These are phyloP conservation scores for Coriaria nepalensis DNA, from an alignment of 306 rosid genomes.

Conservation along the genomic window DNA sequence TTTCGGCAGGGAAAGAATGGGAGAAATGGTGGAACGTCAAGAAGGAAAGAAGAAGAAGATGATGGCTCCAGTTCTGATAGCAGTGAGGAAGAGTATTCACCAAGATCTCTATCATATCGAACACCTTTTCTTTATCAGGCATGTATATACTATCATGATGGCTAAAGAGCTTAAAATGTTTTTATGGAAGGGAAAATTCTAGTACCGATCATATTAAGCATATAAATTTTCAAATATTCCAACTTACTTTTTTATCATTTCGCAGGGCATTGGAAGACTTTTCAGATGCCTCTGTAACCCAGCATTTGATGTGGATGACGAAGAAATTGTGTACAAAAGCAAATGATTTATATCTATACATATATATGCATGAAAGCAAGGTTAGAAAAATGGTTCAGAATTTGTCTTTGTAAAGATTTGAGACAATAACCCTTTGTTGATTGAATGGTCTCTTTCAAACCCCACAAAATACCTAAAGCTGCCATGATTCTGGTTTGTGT, in stretches of 20 bases:
- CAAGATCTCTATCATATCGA: slow-evolving; percentile 52
- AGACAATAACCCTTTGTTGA: no score
- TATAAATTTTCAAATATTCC: no score
- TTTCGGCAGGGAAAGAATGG: slow-evolving; percentile 42
- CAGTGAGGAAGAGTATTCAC: slow-evolving; percentile 59
- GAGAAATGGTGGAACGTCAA: slow-evolving; percentile 45
- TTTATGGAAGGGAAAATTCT: no score
- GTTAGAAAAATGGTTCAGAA: no score
- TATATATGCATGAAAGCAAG: no score
- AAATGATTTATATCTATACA: no score
- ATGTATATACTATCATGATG: slow-evolving; percentile 2
- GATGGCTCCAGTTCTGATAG: slow-evolving; percentile 67
- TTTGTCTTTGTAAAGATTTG: no score
- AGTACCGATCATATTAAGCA: no score
- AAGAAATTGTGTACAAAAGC: slow-evolving; percentile 70
- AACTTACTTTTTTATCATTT: not conserved
- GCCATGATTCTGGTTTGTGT: no score
- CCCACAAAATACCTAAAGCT: no score
- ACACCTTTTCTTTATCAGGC: slow-evolving; percentile 81
- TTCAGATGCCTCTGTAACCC: slow-evolving; percentile 98
- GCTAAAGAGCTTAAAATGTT: no score
- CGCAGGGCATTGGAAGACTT: slow-evolving; percentile 80
- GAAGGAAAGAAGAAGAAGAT: slow-evolving; percentile 46
- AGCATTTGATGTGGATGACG: slow-evolving; percentile 91
- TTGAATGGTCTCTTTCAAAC: no score